Conservation (phyloP, 306 rosid species). For the Sphenostylis stenocarpa region DNA sequence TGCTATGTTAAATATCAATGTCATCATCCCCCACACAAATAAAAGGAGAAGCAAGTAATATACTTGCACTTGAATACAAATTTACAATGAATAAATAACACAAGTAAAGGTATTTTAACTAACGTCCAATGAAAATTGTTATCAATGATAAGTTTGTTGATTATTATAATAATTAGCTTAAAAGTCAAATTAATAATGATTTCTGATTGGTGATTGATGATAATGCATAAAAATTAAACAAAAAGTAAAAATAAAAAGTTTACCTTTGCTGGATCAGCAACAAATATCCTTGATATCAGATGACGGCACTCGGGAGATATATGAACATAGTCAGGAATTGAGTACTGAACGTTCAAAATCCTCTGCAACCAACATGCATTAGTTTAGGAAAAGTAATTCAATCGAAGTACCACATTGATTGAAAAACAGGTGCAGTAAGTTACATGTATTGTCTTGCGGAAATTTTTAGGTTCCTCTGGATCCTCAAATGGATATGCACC, state of each 20-base stretch:
- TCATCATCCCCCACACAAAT: background rate
- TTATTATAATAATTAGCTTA: too few species aligned
- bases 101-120: background rate
- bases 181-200: too few species aligned
- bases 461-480: conserved; percentile 93
- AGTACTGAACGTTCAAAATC: conserved; percentile 87
- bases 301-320: conserved; percentile 84
- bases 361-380: conserved; percentile 60
- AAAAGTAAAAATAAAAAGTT: background rate
- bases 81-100: too few species aligned
- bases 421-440: background rate
- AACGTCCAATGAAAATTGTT: too few species aligned
- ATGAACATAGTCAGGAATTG: conserved; percentile 93
- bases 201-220: too few species aligned
- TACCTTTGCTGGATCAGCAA: conserved; percentile 86
- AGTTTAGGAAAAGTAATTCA: conserved; percentile 29
- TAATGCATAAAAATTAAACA: too few species aligned
- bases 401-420: background rate
- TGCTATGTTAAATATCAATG: background rate
- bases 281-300: conserved; percentile 88
- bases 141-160: too few species aligned
- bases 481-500: conserved; percentile 99
- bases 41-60: conserved; percentile 12
- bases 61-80: background rate
- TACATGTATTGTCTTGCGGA: conserved; percentile 92